These are phyloP conservation scores for Sequoiadendron giganteum DNA, from an alignment of 75 land plant species.

Conservation along the genomic window DNA sequence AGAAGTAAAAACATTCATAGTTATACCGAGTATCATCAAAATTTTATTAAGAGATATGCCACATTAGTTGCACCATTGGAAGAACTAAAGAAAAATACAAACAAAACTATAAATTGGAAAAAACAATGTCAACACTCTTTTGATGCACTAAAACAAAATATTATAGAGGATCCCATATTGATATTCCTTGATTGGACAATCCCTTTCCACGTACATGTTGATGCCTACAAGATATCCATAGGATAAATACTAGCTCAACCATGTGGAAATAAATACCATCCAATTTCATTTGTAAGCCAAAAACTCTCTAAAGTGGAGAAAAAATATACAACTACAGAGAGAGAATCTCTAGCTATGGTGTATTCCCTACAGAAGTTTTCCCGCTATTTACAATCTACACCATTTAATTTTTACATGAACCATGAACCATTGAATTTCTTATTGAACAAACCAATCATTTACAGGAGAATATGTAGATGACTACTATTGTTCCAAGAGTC, in stretches of 20 bases:
- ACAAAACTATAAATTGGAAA: not conserved
- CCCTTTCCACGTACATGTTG: not conserved
- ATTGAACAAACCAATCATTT: not conserved
- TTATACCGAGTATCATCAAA: not conserved
- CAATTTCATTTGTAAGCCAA: not conserved
- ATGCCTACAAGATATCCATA: not conserved
- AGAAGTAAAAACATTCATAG: not conserved
- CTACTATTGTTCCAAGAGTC: too few relatives aligned
- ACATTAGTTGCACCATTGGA: not conserved
- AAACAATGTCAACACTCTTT: not conserved
- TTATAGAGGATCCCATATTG: not conserved
- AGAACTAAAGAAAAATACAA: not conserved
- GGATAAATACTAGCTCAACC: too few relatives aligned
- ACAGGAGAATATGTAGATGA: not conserved
- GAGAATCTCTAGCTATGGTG: not conserved
- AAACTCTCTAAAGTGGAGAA: not conserved
- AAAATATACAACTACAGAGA: too few relatives aligned
- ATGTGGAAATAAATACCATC: too few relatives aligned
- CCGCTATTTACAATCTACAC: not conserved
- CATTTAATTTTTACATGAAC: too few relatives aligned
- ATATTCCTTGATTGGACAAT: not conserved
- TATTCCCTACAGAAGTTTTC: not conserved
- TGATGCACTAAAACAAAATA: not conserved
- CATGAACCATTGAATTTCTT: not conserved
- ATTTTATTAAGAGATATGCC: not conserved